A percentile compares a stretch with the other conserved stretches of the same genome.
phyloP scores from a whole-genome alignment of 495 filamentous ascomycete species.

The Penicillium manginii region DNA sequence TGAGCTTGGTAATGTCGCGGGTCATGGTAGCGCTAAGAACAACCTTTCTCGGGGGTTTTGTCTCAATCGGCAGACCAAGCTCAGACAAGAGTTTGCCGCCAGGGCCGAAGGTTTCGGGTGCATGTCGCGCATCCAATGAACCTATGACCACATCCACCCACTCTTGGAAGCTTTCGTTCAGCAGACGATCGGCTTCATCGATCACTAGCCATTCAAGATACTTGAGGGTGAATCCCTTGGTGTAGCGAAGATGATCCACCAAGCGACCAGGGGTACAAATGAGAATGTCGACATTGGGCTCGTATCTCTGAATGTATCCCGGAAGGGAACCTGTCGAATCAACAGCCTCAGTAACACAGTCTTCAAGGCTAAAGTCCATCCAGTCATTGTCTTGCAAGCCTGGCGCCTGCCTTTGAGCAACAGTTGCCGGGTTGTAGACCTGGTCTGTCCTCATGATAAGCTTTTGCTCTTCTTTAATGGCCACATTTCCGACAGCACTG shows the following conservation, averaged over 20 bases:
- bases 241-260: constrained; percentile 87
- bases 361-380: constrained; percentile 51
- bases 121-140: constrained; percentile 56
- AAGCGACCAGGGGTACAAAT: constrained; percentile 92
- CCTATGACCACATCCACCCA: constrained; percentile 79
- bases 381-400: constrained; percentile 49
- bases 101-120: constrained; percentile 54
- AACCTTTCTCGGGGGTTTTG: constrained; percentile 65
- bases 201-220: constrained; percentile 87
- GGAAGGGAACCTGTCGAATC: constrained; percentile 49
- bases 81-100: constrained; percentile 42
- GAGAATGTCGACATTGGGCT: constrained; percentile 81
- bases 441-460: constrained; percentile 65
- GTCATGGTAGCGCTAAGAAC: constrained; percentile 95
- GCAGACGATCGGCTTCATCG: constrained; percentile 91
- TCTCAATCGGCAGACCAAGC: constrained; percentile 40
- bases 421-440: constrained; percentile 60
- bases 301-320: constrained; percentile 63
- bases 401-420: constrained; percentile 43
- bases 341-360: constrained; percentile 45
- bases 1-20: constrained; percentile 78
- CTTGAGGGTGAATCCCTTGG: constrained; percentile 79
- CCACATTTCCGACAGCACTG: constrained; percentile 77
- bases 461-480: constrained; percentile 74
- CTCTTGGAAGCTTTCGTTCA: constrained; percentile 90